Conservation (phyloP, 495 filamentous ascomycete species). For the Hyaloscypha variabilis region DNA sequence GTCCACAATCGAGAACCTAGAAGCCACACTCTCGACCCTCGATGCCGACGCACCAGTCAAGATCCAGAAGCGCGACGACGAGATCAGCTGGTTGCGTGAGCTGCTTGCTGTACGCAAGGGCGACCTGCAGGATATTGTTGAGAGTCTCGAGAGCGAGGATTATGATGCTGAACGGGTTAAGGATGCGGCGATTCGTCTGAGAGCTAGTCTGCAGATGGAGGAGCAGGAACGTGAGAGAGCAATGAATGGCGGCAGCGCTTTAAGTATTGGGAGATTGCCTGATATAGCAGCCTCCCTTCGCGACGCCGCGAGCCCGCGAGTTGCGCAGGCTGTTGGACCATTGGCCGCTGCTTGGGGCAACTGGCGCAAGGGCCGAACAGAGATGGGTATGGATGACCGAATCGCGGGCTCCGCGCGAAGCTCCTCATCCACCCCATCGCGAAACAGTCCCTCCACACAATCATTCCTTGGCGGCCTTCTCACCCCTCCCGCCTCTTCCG, state of each 20-base stretch:
- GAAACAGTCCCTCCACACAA: slow-evolving; percentile 54
- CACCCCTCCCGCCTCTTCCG: slow-evolving; percentile 66
- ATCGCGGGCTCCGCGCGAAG: background rate
- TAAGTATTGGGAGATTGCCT: slow-evolving; percentile 42
- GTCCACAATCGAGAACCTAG: slow-evolving; percentile 81
- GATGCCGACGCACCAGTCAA: slow-evolving; percentile 77
- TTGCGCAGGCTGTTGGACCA: slow-evolving; percentile 75
- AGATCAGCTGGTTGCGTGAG: slow-evolving; percentile 94
- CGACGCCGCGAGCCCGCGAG: slow-evolving; percentile 71
- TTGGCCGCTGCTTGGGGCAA: slow-evolving; percentile 85
- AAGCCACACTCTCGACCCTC: slow-evolving; percentile 64
- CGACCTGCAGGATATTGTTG: slow-evolving; percentile 90
- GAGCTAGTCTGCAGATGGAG: slow-evolving; percentile 96
- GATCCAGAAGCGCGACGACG: slow-evolving; percentile 86
- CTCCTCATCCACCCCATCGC: slow-evolving; percentile 52
- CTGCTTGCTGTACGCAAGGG: slow-evolving; percentile 87
- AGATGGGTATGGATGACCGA: slow-evolving; percentile 32
- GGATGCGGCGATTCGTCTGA: slow-evolving; percentile 89
- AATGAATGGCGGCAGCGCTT: slow-evolving; percentile 57
- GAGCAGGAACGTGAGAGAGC: slow-evolving; percentile 88
- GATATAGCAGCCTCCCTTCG: slow-evolving; percentile 55
- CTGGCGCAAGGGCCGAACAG: slow-evolving; percentile 67
- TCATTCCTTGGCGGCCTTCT: slow-evolving; percentile 69
- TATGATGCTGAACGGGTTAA: slow-evolving; percentile 77
- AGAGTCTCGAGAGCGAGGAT: slow-evolving; percentile 68